These are phyloP conservation scores for Apiospora pterosperma DNA, from an alignment of 2,329 filamentous ascomycete species.

Conservation along the genomic window DNA sequence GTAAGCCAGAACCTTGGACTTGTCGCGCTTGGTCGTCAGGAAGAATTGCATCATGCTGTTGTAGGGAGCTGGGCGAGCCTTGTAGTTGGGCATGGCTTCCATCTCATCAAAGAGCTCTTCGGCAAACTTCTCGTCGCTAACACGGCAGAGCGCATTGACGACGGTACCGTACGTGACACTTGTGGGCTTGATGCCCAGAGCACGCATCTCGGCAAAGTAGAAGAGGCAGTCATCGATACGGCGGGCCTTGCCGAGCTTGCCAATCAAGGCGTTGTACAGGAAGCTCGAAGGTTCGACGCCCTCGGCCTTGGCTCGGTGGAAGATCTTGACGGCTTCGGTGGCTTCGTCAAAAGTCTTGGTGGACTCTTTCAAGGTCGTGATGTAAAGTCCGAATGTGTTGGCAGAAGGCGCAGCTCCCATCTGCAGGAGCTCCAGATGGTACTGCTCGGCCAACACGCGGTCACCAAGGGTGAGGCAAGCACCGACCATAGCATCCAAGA, in stretches of 20 bases:
- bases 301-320: constrained; percentile 88
- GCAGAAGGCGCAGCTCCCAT: constrained; percentile 91
- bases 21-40: constrained; percentile 94
- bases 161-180: constrained; percentile 98
- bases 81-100: constrained; percentile 99
- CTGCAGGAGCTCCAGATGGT: constrained; percentile 85
- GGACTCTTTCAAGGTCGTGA: constrained; percentile 97
- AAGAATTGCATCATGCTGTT: constrained; percentile 99
- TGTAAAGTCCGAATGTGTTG: constrained; percentile 97
- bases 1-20: constrained; percentile 88
- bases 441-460: constrained; percentile 76
- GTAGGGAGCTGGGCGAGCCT: constrained; percentile 93
- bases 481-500: constrained; percentile 94
- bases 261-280: constrained; percentile 96
- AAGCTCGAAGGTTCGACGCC: constrained; percentile 96
- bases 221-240: constrained; percentile 97
- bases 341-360: constrained; percentile 98
- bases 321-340: constrained; percentile 94
- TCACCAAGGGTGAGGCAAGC: constrained; percentile 82
- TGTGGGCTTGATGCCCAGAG: constrained; percentile 86
- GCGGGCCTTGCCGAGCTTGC: constrained; percentile 95
- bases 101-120: constrained; percentile 99
- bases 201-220: constrained; percentile 97
- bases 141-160: constrained; percentile 94
- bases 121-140: constrained; percentile 95